Conservation (phyloP, 305 asterid species). For the Fraxinus xanthoxyloides region DNA sequence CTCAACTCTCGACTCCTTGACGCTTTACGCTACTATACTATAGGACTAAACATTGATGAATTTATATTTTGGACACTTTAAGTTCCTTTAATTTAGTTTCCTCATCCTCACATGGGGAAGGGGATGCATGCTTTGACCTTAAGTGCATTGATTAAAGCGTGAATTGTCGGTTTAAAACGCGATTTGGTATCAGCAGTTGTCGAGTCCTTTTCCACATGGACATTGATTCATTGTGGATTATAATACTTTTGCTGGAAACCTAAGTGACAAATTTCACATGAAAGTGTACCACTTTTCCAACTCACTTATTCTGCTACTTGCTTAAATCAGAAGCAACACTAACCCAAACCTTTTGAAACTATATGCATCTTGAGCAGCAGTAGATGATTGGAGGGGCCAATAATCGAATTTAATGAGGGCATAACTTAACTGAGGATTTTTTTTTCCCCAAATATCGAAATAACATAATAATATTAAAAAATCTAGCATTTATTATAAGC, state of each 20-base stretch:
- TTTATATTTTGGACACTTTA: not conserved
- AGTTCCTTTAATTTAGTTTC: not conserved
- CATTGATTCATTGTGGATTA: not conserved
- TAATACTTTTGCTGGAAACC: not conserved
- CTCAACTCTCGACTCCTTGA: not conserved
- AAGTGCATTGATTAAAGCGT: not conserved
- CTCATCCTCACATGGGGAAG: slow-evolving; percentile 33
- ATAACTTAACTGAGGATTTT: too few relatives aligned
- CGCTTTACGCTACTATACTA: not conserved
- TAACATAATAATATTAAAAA: too few relatives aligned
- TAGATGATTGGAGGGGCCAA: not conserved
- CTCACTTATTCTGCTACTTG: not conserved
- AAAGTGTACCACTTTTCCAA: not conserved
- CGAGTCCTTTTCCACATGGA: not conserved
- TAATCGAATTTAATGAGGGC: too few relatives aligned
- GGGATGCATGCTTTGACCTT: slow-evolving; percentile 20
- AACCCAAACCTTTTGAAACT: not conserved
- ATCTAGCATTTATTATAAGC: not conserved
- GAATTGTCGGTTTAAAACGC: slow-evolving; percentile 23
- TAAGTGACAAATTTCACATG: not conserved
- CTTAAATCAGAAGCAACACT: not conserved
- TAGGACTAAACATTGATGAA: not conserved
- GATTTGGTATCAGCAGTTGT: not conserved
- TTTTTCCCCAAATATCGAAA: not conserved
- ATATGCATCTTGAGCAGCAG: not conserved